Conservation (phyloP, 257 asterid genomes). For the Mentha longifolia region DNA sequence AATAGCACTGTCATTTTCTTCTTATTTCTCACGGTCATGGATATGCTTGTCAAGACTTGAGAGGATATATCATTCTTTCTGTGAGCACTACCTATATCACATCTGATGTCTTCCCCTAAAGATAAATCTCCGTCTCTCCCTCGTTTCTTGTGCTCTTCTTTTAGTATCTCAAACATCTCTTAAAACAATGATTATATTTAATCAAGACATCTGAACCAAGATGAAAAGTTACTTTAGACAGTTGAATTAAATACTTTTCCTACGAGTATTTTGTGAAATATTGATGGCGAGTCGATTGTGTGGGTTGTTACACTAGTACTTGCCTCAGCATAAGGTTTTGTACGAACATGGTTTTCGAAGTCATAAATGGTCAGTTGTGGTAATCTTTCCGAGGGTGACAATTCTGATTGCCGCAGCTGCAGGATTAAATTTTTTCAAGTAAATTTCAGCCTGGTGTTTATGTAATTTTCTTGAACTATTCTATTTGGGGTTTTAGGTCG, state of each 20-base stretch:
- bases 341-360: not conserved
- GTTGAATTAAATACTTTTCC: not conserved
- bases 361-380: not conserved
- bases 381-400: not conserved
- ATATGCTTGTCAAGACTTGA: constrained; percentile 24
- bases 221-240: not conserved
- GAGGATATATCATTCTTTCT: not conserved
- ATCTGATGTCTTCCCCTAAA: not conserved
- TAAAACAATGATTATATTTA: not conserved
- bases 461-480: constrained; percentile 3
- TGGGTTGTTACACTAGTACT: no score
- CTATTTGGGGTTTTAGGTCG: constrained; percentile 58
- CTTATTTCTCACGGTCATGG: not conserved
- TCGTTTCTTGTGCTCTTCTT: not conserved
- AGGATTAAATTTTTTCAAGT: not conserved
- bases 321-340: not conserved
- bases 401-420: not conserved
- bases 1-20: not conserved
- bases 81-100: not conserved
- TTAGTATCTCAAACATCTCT: not conserved
- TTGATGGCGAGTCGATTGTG: no score
- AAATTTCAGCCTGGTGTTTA: not conserved
- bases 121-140: not conserved
- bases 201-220: not conserved
- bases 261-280: not conserved